Evolutionary conservation across 2,329 filamentous ascomycete genomes (phyloP).

Genomic region (Teratosphaeria gauchensis): DNA sequence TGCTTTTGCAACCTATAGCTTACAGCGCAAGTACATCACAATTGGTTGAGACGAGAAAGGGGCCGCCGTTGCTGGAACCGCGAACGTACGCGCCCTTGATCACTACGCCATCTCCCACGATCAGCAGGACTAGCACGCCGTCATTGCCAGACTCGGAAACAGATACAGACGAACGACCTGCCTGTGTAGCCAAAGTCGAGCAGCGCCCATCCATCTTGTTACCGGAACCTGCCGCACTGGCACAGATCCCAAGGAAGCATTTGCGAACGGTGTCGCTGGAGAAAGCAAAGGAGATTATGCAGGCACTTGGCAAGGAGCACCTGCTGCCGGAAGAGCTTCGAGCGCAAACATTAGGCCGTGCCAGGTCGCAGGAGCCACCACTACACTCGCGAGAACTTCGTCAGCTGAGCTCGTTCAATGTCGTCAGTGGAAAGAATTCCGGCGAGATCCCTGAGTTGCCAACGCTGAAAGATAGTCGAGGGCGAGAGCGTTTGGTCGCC

Average conservation of each 20-base stretch:
- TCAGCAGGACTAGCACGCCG: conserved; percentile 8
- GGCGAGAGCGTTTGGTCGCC: conserved; percentile 6
- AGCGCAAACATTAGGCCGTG: conserved; percentile 10
- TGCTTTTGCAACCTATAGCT: conserved; percentile 17
- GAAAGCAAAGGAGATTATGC: conserved; percentile 15
- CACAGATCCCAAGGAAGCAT: conserved; percentile 7
- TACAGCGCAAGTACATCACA: conserved; percentile 22
- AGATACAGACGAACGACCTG: background rate
- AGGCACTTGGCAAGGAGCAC: conserved; percentile 19
- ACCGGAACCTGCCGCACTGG: conserved; percentile 4
- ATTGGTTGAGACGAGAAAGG: conserved; percentile 7
- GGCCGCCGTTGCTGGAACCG: conserved; percentile 11
- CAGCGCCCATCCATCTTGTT: conserved; percentile 9
- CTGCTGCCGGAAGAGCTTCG: conserved; percentile 25
- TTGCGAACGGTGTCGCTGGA: conserved; percentile 18
- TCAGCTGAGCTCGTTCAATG: conserved; percentile 8
- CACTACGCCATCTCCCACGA: conserved; percentile 15
- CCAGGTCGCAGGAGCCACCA: conserved; percentile 11
- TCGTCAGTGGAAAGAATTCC: conserved; percentile 3
- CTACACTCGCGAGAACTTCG: background rate
- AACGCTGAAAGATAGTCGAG: conserved; percentile 12
- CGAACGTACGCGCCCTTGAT: conserved; percentile 20
- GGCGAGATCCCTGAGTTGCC: background rate
- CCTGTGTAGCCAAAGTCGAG: background rate
- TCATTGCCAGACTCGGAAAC: conserved; percentile 1